Base-by-base conservation (phyloP, 805 yeast genomes). In the Candida germanica region DNA sequence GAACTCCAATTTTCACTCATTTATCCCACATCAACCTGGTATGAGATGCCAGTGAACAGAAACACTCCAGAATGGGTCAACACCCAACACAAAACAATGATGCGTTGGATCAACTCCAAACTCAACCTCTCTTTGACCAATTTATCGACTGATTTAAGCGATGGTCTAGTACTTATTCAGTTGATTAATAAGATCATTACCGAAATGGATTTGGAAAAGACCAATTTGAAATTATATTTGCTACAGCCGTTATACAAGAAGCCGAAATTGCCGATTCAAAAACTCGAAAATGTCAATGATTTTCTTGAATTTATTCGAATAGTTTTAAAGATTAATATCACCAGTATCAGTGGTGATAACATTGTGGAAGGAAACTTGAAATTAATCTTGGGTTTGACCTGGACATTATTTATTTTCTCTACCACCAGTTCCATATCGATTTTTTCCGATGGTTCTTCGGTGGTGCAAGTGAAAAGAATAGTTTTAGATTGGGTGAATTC, bases 401-500 rank as follows among this genome's bases (percentile, higher is more conserved):
- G 80, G 80, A 55, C 68, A 11, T 47, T 75, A 21, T 67, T 73
- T 34, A 52, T 71, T 29, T 65, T 63, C 41, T 61, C 63, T 38
- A 61, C 75, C 3, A 40, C 64, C n/a, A 46, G 32, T 30, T 43
- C 55, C 28, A 44, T 44, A 9, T 44, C 44, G 1, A 18, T 42
- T 32, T 50, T 46, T 15, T 51, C 49, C 29, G 61, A 50, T 16
- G 44, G 51, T 29, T 43, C 44, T 30, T 57, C 66, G 14, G 47
- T 57, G 25, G 31, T 44, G n/a, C 56, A 64, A 39, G 54, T 66
- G 24, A 65, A 61, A 42, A 11, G 39, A 13, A 50, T 59, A 16
- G 43, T 66, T 30, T 50, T 75, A 31, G 48, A 64, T 8, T 80
- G 87, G 87, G 65, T 81, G 38, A 79, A 76, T 47, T 26, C 36